These are phyloP conservation scores for Cyclospora cayetanensis DNA, from an alignment of 169 alveolate species.

Conservation along the genomic window DNA sequence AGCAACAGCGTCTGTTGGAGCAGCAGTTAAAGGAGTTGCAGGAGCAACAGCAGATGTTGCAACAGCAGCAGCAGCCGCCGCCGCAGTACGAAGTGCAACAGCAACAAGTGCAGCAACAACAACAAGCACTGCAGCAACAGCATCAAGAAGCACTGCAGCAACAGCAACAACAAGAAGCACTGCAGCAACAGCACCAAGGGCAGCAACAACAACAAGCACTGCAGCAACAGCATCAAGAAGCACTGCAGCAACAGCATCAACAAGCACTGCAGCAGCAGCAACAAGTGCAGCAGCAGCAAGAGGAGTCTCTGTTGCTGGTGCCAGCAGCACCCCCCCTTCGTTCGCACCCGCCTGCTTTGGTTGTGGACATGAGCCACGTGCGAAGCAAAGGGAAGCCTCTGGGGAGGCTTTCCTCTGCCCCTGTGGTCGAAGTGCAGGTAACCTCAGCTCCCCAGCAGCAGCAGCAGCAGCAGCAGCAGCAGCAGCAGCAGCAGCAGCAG, in stretches of 20 bases:
- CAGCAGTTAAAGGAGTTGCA: neutral
- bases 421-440: neutral
- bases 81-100: neutral
- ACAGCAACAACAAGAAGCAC: neutral
- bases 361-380: neutral
- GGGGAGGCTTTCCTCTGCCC: neutral
- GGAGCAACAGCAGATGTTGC: neutral
- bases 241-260: neutral
- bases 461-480: neutral
- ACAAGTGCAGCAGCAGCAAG: neutral
- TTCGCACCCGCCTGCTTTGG: neutral
- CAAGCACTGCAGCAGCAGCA: neutral
- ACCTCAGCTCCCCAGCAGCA: neutral
- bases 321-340: neutral
- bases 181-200: neutral
- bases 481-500: neutral
- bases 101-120: neutral
- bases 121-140: neutral
- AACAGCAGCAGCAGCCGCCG: neutral
- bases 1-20: neutral
- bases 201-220: neutral
- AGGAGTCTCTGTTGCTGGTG: neutral
- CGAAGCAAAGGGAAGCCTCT: neutral
- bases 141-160: neutral
- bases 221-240: neutral